Evolutionary conservation across 441 rosid genomes (phyloP), one percentile per base, ranked within the genome.

Genomic region (Pelargonium citronellum): DNA sequence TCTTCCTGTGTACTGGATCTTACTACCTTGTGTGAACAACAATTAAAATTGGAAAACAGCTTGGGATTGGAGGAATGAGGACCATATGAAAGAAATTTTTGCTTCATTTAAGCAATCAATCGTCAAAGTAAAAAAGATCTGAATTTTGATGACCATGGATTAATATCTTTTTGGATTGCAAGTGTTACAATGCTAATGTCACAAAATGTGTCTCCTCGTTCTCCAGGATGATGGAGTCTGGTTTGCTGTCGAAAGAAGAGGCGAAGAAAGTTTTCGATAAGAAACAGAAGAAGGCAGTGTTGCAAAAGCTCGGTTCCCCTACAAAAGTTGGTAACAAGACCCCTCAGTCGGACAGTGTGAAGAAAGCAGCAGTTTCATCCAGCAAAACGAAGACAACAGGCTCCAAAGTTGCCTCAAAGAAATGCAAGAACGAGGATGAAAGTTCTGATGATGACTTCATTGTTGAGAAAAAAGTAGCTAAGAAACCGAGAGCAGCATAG

Each of bases 191-290:
- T 2, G 61, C 0, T 17, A 55, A 37, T 55, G 22, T 55, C 2
- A 6, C 15, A 24, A 16, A 55, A 55, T 15, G 7, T 55, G 22
- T 55, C 61, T 15, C 60, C 17, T 20, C 20, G 15, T 2, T 8
- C 71, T 78, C 73, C 82, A 91, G 95, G 97, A 87, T 94, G 92
- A 91, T 94, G 97, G 99, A 91, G 68, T 94, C 89, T 17, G 97
- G 99, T 49, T 84, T 94, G 81, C 96, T 91, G 30, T 67, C 97
- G 27, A 68, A 79, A 62, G 94, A 81, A 5, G 84, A 73, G 79
- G 97, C 97, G 53, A 87, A 80, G 82, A 83, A 87, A 78, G 86
- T 86, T 27, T 82, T 80, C 2, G 94, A 84, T 71, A 88, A 76
- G 82, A 94, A 91, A 81, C 88, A 71, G 71, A 83, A 80, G 78